Percentiles rank a stretch among this genome's conserved stretches.
Conservation (phyloP, 768 basidiomycete species). For the Suillus brevipes region DNA sequence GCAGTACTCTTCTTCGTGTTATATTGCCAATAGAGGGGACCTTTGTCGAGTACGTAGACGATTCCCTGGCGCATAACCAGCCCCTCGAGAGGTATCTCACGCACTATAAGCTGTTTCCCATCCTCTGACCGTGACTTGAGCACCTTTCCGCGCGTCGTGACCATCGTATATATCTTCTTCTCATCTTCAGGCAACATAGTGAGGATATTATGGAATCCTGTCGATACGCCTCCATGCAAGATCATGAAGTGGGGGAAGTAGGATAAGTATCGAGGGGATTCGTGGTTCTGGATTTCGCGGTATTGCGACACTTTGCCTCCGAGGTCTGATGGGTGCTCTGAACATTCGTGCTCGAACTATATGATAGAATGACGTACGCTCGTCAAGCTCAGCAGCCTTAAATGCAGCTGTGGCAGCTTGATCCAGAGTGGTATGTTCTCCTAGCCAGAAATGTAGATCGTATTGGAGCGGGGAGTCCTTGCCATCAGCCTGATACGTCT, state of each 20-base stretch:
- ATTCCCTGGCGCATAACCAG: conserved; percentile 53
- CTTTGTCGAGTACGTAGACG: conserved; percentile 62
- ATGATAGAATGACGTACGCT: conserved; percentile 41
- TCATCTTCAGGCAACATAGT: conserved; percentile 43
- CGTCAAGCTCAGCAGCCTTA: conserved; percentile 68
- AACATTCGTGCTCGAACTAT: neutral
- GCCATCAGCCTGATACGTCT: conserved; percentile 62
- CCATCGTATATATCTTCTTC: conserved; percentile 53
- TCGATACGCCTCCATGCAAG: conserved; percentile 49
- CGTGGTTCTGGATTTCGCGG: conserved; percentile 60
- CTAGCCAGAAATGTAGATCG: conserved; percentile 68
- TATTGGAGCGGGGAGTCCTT: conserved; percentile 43
- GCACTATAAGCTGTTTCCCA: conserved; percentile 38
- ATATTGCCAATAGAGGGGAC: conserved; percentile 50
- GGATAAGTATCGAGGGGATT: conserved; percentile 51
- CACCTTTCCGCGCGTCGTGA: conserved; percentile 24
- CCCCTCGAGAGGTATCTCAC: conserved; percentile 47
- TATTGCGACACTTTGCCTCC: conserved; percentile 58
- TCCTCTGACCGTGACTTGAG: conserved; percentile 13
- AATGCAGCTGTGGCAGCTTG: conserved; percentile 64
- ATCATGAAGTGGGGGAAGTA: conserved; percentile 50
- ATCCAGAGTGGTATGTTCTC: conserved; percentile 57
- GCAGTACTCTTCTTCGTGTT: conserved; percentile 57
- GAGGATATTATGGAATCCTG: conserved; percentile 53
- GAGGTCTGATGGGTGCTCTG: conserved; percentile 23